Base-by-base conservation (phyloP, 2,329 filamentous ascomycete species). In the Xylaria sp. region DNA sequence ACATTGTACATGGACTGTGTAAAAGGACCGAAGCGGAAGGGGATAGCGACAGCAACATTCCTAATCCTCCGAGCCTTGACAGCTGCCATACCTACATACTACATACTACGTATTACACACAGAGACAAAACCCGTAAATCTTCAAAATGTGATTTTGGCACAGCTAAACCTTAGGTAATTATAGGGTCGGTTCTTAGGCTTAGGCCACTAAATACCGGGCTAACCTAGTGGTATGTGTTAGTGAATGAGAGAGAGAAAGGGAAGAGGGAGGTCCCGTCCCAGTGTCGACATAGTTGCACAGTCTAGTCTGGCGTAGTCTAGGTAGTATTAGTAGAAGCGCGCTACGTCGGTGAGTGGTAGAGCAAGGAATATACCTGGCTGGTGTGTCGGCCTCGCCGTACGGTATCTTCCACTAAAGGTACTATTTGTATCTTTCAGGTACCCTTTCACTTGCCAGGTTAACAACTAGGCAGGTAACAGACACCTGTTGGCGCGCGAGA, bases 131-230 rank as follows among this genome's bases (percentile, higher is more conserved):
- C 5, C 5, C 18, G 18, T 44, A 6, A 44, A n/a, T n/a, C 16
- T 53, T 4, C 5, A 51, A 27, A 25, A 12, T 13, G 13, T 29
- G 23, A 51, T 25, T 32, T 32, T 25, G 25, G 50, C 16, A 23
- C 9, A 25, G 23, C 21, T 55, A 27, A 25, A 25, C 35, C 10
- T 27, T 57, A 35, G 35, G 54, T 57, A 57, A 57, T 42, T 57
- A 57, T 42, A 35, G 54, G 35, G 3, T 21, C 13, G 5, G 13
- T 27, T 5, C 3, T 51, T 8, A 13, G 16, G 16, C 25, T 51
- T 8, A 13, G 16, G 16, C 25, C 29, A 29, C 48, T 32, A 29
- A 18, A 5, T 1, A 54, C 9, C 5, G 13, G 27, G 12, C 21
- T 57, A 25, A 44, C 13, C 13, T 57, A 51, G 5, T 23, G 40